These are phyloP conservation scores for Blastobotrys buckinghamii DNA, from an alignment of 1,139 yeast genomes.

Conservation along the genomic window DNA sequence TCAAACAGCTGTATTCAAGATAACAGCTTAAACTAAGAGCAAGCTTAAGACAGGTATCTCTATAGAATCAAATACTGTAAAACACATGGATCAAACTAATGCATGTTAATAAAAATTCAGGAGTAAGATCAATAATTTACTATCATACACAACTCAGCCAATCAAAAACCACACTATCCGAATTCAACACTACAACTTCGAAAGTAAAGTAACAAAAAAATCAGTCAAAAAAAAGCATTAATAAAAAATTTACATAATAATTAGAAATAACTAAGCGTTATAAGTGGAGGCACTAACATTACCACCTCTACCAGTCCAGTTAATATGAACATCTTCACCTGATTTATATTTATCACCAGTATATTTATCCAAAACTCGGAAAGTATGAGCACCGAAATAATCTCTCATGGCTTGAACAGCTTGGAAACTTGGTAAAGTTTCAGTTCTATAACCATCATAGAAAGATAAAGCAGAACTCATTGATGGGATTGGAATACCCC, in stretches of 20 bases:
- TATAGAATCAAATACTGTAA: too few relatives aligned
- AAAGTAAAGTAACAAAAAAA: too few relatives aligned
- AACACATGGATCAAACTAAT: too few relatives aligned
- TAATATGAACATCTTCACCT: slow-evolving; percentile 82
- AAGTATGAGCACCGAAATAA: slow-evolving; percentile 99
- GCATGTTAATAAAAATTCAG: too few relatives aligned
- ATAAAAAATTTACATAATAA: not conserved
- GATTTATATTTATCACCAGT: slow-evolving; percentile 72
- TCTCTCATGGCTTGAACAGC: slow-evolving; percentile 99
- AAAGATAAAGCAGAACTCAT: slow-evolving; percentile 93
- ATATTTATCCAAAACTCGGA: slow-evolving; percentile 84
- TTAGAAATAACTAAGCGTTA: slow-evolving; percentile 53
- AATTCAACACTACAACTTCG: too few relatives aligned
- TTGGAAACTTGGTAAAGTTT: slow-evolving; percentile 83
- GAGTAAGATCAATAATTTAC: too few relatives aligned
- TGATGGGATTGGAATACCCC: slow-evolving; percentile 97
- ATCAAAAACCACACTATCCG: too few relatives aligned
- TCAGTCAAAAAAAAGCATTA: too few relatives aligned
- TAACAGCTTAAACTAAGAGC: too few relatives aligned
- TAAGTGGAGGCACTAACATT: slow-evolving; percentile 92
- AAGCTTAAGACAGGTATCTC: too few relatives aligned
- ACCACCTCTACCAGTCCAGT: slow-evolving; percentile 99
- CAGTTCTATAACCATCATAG: slow-evolving; percentile 99
- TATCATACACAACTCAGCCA: too few relatives aligned
- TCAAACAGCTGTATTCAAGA: too few relatives aligned